Base-by-base conservation (phyloP, 2,329 filamentous ascomycete species). In the Colletotrichum chrysophilum region DNA sequence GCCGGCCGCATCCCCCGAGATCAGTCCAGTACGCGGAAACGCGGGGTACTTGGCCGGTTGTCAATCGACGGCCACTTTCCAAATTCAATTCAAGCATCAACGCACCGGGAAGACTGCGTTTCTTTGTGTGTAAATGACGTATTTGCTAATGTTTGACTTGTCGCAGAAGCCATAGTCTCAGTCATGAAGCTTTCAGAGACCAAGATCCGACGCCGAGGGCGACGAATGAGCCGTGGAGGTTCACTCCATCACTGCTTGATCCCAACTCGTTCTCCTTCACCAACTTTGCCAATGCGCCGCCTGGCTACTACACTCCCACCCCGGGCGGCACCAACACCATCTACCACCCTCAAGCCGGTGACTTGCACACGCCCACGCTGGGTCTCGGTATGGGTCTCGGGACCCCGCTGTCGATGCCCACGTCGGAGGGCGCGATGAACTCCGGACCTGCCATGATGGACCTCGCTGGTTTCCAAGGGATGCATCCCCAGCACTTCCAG, bases 231-330 rank as follows among this genome's bases (percentile, higher is more conserved):
- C 92, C 91, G 79, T 97, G 96, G 93, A 91, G 94, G 78, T 96
- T 98, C 81, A 98, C 96, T 4, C 95, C 96, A 5, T 97, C 96
- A 26, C 88, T 98, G 73, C 90, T 98, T 82, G 96, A 98, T 82
- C 93, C 95, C 21, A 95, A 94, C 83, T 94, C 95, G 34, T 95
- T 95, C 83, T 91, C 92, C 28, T 98, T 98, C 85, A 90, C 92
- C 75, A 89, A 90, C 71, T 96, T 98, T 81, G 92, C 94, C 78
- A 95, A 94, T 84, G 94, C 96, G 78, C 91, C 94, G 61, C 91
- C 94, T 18, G 94, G 93, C 16, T 97, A 97, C 85, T 98, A 98
- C 85, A 96, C 95, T 9, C 95, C 96, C 3, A 97, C 95, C 2
- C 94, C 95, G 3, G 95, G 94, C 77, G 94, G 94, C 61, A 94